These are phyloP conservation scores for Pythium angustatum DNA, from an alignment of 352 stramenopile genomes.

Conservation along the genomic window DNA sequence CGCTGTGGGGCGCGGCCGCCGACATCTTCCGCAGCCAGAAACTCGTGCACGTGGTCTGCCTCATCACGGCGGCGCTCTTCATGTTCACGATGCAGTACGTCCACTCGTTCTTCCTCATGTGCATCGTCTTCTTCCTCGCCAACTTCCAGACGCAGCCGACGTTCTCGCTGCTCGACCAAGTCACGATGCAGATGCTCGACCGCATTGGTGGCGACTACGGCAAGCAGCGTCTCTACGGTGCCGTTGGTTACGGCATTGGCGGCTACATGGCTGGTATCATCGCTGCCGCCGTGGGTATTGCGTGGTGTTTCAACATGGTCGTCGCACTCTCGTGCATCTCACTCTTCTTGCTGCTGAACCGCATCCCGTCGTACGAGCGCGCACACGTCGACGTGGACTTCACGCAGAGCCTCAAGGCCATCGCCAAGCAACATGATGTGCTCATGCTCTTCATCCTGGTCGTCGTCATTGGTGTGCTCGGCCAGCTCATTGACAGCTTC, in stretches of 20 bases:
- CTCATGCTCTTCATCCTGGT: slow-evolving; percentile 67
- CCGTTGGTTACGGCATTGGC: slow-evolving; percentile 64
- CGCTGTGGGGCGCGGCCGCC: slow-evolving; percentile 62
- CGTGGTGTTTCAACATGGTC: slow-evolving; percentile 82
- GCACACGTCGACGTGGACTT: slow-evolving; percentile 39
- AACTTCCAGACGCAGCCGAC: slow-evolving; percentile 76
- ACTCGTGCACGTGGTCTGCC: slow-evolving; percentile 59
- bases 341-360: slow-evolving; percentile 53
- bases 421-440: slow-evolving; percentile 57
- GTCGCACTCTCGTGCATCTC: slow-evolving; percentile 54
- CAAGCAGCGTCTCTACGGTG: slow-evolving; percentile 76
- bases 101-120: slow-evolving; percentile 65
- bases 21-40: slow-evolving; percentile 71
- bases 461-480: slow-evolving; percentile 60
- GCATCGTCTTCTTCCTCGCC: slow-evolving; percentile 66
- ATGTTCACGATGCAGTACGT: slow-evolving; percentile 76
- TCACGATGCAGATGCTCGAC: slow-evolving; percentile 60
- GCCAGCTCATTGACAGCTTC: slow-evolving; percentile 68
- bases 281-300: slow-evolving; percentile 58
- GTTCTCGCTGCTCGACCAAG: slow-evolving; percentile 69
- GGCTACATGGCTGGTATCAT: slow-evolving; percentile 68
- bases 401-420: slow-evolving; percentile 39
- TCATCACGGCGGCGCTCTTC: slow-evolving; percentile 58
- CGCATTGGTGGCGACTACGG: slow-evolving; percentile 69
- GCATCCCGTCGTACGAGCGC: slow-evolving; percentile 50